These are phyloP conservation scores for Amaranthus cruentus DNA, from an alignment of 148 eudicot genomes.

Conservation along the genomic window DNA sequence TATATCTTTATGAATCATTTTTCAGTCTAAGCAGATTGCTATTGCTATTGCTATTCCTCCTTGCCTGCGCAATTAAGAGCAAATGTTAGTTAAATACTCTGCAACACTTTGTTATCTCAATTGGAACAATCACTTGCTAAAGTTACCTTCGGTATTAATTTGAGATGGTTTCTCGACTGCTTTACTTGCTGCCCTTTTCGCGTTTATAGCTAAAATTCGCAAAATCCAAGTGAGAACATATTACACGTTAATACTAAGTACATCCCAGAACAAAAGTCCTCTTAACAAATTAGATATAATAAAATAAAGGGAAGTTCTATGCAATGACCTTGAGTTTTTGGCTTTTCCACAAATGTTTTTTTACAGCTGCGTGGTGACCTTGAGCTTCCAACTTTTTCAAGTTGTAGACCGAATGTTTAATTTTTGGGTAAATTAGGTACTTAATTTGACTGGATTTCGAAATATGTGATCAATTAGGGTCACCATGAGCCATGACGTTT, in stretches of 20 bases:
- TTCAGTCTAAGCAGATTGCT: not conserved
- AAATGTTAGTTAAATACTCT: not conserved
- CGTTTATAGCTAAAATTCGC: slow-evolving; percentile 19
- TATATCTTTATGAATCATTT: not conserved
- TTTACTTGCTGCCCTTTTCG: slow-evolving; percentile 14
- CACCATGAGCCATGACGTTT: too few relatives aligned
- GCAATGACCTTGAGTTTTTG: too few relatives aligned
- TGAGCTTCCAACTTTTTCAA: too few relatives aligned
- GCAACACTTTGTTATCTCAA: not conserved
- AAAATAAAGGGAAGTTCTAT: too few relatives aligned
- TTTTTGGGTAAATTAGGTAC: too few relatives aligned
- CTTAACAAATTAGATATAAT: too few relatives aligned
- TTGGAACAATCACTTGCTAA: not conserved
- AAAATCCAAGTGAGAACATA: slow-evolving; percentile 9
- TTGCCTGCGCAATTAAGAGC: slow-evolving; percentile 22
- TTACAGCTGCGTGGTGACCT: too few relatives aligned
- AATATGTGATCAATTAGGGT: too few relatives aligned
- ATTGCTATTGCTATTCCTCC: slow-evolving; percentile 8
- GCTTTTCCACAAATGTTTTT: too few relatives aligned
- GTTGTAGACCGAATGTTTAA: too few relatives aligned
- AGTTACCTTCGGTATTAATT: slow-evolving; percentile 22
- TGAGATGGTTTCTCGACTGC: slow-evolving; percentile 15
- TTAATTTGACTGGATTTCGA: too few relatives aligned
- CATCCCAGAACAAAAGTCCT: too few relatives aligned
- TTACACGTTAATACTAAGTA: not conserved